Conservation (phyloP, 2,329 filamentous ascomycete genomes). For the Metarhizium guizhouense region DNA sequence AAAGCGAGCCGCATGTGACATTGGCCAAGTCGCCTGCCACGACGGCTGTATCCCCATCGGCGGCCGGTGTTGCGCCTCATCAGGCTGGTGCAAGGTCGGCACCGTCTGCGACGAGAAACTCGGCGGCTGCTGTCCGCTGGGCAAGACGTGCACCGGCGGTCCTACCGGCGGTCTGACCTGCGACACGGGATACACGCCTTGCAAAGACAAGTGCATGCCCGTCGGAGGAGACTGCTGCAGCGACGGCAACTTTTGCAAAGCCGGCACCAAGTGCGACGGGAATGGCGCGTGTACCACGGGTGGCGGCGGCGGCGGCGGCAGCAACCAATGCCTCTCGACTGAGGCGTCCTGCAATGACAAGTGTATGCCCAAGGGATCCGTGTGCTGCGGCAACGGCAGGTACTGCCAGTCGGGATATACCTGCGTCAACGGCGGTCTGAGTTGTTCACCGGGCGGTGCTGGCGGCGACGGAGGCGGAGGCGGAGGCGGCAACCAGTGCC, state of each 20-base stretch:
- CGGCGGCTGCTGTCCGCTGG: not conserved
- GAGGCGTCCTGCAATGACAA: not conserved
- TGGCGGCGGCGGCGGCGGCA: not conserved
- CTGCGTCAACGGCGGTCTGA: not conserved
- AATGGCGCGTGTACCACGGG: not conserved
- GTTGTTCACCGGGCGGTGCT: not conserved
- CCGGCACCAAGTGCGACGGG: not conserved
- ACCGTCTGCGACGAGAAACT: not conserved
- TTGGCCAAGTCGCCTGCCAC: not conserved
- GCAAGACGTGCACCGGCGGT: not conserved
- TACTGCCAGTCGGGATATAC: not conserved
- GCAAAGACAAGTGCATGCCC: not conserved
- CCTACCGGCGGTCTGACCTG: not conserved
- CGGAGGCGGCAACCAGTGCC: not conserved
- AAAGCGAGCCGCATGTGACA: not conserved
- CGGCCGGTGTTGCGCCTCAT: not conserved
- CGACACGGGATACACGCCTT: not conserved
- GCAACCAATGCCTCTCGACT: not conserved
- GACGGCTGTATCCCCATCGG: slow-evolving; percentile 1
- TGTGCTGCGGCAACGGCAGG: not conserved
- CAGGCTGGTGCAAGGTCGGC: not conserved
- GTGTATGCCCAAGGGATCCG: not conserved
- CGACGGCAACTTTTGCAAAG: slow-evolving; percentile 1
- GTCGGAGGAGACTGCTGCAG: slow-evolving; percentile 1
- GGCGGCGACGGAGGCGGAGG: not conserved